Conservation (phyloP, 495 filamentous ascomycete species). For the Mycothermus thermophilus region DNA sequence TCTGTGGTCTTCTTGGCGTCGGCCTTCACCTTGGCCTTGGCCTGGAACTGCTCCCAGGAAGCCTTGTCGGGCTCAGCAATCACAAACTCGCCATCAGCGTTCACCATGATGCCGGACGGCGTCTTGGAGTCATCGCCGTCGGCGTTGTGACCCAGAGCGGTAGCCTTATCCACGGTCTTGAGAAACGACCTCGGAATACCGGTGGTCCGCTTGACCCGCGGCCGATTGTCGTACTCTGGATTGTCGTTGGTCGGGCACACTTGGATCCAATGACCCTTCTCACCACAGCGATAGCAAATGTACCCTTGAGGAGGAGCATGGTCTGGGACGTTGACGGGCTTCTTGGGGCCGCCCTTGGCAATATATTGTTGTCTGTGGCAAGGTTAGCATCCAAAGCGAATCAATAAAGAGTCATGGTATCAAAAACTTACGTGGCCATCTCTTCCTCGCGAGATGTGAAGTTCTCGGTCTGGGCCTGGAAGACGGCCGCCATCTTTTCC, state of each 20-base stretch:
- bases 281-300: slow-evolving; percentile 91
- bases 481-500: slow-evolving; percentile 79
- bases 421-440: slow-evolving; percentile 70
- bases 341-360: slow-evolving; percentile 39
- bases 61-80: slow-evolving; percentile 87
- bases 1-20: slow-evolving; percentile 59
- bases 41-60: slow-evolving; percentile 92
- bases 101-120: slow-evolving; percentile 83
- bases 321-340: slow-evolving; percentile 65
- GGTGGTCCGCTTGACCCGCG: slow-evolving; percentile 85
- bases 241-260: slow-evolving; percentile 94
- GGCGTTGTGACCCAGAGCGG: slow-evolving; percentile 54
- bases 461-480: slow-evolving; percentile 68
- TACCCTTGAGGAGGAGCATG: slow-evolving; percentile 87
- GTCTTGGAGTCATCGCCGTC: slow-evolving; percentile 63
- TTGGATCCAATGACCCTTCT: slow-evolving; percentile 99
- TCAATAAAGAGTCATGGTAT: background rate
- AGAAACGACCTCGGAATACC: slow-evolving; percentile 90
- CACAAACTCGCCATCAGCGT: slow-evolving; percentile 93
- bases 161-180: slow-evolving; percentile 84
- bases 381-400: slow-evolving; percentile 21
- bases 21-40: slow-evolving; percentile 71
- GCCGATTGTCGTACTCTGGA: slow-evolving; percentile 81
- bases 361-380: slow-evolving; percentile 36
- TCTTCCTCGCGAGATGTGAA: slow-evolving; percentile 83